Conservation (phyloP, 441 rosid species). For the Viola pubescens region DNA sequence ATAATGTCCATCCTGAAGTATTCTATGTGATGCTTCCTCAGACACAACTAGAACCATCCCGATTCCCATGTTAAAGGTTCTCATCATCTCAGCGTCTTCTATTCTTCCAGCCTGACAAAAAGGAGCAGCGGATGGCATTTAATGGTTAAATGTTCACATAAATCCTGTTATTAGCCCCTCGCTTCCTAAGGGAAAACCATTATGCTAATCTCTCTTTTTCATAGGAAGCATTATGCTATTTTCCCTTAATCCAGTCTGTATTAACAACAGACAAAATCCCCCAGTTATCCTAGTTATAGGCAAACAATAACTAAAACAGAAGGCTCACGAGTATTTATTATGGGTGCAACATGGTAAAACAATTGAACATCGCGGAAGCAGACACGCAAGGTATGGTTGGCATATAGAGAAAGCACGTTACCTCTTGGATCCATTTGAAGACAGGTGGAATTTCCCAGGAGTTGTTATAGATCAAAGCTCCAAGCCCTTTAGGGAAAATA, state of each 20-base stretch:
- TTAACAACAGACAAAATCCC: not conserved
- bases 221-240: too few species aligned
- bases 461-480: conserved; percentile 50
- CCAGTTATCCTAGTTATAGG: not conserved
- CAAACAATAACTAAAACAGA: not conserved
- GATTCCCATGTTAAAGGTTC: conserved; percentile 87
- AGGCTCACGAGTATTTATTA: not conserved
- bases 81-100: conserved; percentile 79
- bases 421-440: conserved; percentile 92
- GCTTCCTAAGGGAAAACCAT: too few species aligned
- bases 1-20: conserved; percentile 39
- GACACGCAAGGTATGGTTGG: too few species aligned
- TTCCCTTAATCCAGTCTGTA: not conserved
- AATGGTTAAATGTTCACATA: not conserved
- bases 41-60: conserved; percentile 78
- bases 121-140: not conserved
- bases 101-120: conserved; percentile 52
- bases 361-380: too few species aligned
- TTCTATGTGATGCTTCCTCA: conserved; percentile 48
- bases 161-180: too few species aligned
- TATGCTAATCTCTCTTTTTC: too few species aligned
- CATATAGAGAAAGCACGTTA: conserved; percentile 16
- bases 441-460: conserved; percentile 71
- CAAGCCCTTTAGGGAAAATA: conserved; percentile 69
- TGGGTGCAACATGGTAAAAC: not conserved